Evolutionary conservation across 2,329 filamentous ascomycete species (phyloP), one percentile per base, ranked within the genome.

Genomic region (Pyrenophora seminiperda): DNA sequence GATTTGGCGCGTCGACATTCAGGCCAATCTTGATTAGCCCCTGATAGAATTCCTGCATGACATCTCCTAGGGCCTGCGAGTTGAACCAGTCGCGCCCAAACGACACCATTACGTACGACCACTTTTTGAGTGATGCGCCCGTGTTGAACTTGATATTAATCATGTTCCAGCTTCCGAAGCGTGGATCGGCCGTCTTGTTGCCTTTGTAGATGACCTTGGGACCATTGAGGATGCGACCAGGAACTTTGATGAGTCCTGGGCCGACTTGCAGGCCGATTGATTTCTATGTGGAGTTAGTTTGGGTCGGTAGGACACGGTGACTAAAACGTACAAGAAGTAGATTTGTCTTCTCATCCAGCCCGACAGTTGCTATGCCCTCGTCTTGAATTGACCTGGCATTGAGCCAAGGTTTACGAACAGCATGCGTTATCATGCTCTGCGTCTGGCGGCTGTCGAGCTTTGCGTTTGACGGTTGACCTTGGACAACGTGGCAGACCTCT

Each of bases 171-270:
- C 78, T 78, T 0, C 86, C 88, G 15, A 74, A 71, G 1, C 50
- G 53, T 1, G 79, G 71, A 1, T 47, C 61, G 7, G 79, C 47
- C 51, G 59, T 33, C 17, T 48, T 53, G 36, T 41, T 45, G 3
- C 58, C 65, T 7, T 52, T 56, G 62, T 95, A 95, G 2, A 74
- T 70, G 19, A 95, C 74, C 0, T 54, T 63, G 0, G 90, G 90
- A 0, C 81, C 64, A 0, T 59, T 31, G 0, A 95, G 78, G 30
- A 91, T 79, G 5, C 90, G 84, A 2, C 83, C 91, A 0, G 78
- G 77, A 0, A 95, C 87, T 0, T 86, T 87, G 32, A 95, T 76
- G 15, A 95, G 78, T 3, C 76, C 70, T 15, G 80, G 79, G 3
- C 75, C 78, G 2, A 90, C 77, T 1, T 70, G 72, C 41, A 94